Conservation (phyloP, 352 stramenopile species). For the Globisporangium barbulae region DNA sequence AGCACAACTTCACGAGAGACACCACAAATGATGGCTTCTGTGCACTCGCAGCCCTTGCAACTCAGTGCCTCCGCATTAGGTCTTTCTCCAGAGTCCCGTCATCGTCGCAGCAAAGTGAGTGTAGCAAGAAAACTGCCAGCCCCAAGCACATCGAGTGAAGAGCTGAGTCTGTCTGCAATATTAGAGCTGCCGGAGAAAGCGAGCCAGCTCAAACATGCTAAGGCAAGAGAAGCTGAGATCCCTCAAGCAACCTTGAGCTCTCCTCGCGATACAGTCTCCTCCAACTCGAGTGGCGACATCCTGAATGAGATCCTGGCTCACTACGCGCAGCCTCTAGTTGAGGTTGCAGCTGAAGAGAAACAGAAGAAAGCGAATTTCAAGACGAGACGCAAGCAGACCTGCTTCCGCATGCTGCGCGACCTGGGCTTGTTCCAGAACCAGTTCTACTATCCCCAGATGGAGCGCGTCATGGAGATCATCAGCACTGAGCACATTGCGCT, state of each 20-base stretch:
- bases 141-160: not conserved
- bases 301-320: constrained; percentile 2
- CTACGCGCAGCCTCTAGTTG: constrained; percentile 5
- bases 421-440: constrained; percentile 53
- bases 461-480: constrained; percentile 24
- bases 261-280: not conserved
- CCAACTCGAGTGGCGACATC: not conserved
- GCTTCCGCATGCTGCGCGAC: constrained; percentile 46
- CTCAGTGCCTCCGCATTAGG: not conserved
- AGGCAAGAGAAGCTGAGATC: not conserved
- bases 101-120: not conserved
- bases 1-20: not conserved
- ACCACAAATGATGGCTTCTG: not conserved
- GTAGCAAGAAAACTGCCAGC: not conserved
- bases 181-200: constrained; percentile 1
- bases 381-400: constrained; percentile 14
- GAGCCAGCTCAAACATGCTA: not conserved
- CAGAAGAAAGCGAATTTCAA: not conserved
- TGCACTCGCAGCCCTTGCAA: not conserved
- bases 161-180: constrained; percentile 14
- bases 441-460: constrained; percentile 47
- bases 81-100: not conserved
- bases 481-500: constrained; percentile 10
- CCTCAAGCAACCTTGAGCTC: too few species aligned
- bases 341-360: not conserved